Conservation (phyloP, 495 filamentous ascomycete genomes). For the Immersiella caudata region DNA sequence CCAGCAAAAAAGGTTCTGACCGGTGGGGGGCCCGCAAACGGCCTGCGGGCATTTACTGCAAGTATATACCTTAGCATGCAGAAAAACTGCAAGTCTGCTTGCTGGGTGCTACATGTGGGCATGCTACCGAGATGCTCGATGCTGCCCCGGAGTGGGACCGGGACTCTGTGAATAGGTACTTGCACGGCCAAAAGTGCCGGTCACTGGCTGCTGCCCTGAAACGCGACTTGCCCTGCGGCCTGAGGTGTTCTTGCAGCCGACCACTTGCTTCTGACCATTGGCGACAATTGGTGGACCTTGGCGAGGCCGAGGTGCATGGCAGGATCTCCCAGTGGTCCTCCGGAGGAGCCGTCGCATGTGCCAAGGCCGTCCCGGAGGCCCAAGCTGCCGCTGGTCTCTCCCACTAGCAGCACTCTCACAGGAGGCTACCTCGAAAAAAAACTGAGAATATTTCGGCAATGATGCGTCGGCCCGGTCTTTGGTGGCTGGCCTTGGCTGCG, state of each 20-base stretch:
- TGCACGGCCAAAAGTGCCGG: neutral
- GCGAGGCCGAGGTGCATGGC: neutral
- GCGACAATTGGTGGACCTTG: neutral
- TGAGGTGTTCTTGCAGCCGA: no score
- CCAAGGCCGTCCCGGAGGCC: no score
- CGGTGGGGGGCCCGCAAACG: constrained; percentile 13
- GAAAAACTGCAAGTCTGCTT: no score
- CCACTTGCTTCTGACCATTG: no score
- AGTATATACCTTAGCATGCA: neutral
- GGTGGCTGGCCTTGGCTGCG: no score
- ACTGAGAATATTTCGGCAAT: no score
- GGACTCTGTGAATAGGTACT: neutral
- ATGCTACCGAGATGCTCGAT: neutral
- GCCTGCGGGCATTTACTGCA: neutral
- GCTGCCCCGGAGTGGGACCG: no score
- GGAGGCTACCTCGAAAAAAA: no score
- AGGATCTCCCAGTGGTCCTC: neutral
- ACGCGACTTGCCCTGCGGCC: neutral
- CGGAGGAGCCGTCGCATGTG: neutral
- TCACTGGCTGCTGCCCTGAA: neutral
- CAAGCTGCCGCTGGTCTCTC: no score
- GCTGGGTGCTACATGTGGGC: neutral
- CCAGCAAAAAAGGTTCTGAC: neutral
- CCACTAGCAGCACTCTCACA: no score
- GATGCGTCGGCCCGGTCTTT: no score